Base-by-base conservation (phyloP, 1,139 yeast genomes). In the Chernovozyma sophiae-reginae region DNA sequence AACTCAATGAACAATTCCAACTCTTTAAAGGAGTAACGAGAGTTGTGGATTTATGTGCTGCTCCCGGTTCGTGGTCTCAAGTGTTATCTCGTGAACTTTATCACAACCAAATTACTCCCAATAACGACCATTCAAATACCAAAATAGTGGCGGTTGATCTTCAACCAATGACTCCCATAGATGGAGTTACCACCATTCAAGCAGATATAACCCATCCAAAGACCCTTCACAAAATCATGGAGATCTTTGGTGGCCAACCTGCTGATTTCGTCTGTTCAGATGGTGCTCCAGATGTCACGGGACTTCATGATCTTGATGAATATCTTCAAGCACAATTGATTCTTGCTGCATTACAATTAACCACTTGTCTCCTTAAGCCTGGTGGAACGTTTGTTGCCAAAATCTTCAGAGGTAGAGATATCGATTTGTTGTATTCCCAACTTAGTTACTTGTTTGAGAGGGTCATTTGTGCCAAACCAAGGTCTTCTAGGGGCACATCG, bases 1-100 rank as follows among this genome's bases (percentile, higher is more conserved):
- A 92, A 56, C 65, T 92, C 31, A 84, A 92, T 53, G 95, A 90
- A 40, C 90, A 90, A 57, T 92, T 92, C 56, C 81, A 83, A 46
- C 71, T 92, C 11, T 84, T 92, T 50, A 72, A 79, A 37, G 85
- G 79, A 25, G 77, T 87, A 27, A 70, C 71, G 32, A 68, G 96
- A 48, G 98, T 92, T 5, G 98, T 92, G 8, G 98, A 92, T 62
- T 70, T 92, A 30, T 92, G 98, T 71, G 98, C 98, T 15, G 98
- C 98, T 4, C 98, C 98, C 1, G 98, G 98, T 2, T 87, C 97
- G 4, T 92, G 98, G 98, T 86, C 96, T 2, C 98, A 92, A 56
- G 98, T 92, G 1, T 72, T 92, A n/a, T 79, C 95, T 8, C 63
- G 85, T 43, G 82, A 80, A 45, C 62, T 86, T 32, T 76, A 73